Base-by-base conservation (phyloP, 495 filamentous ascomycete genomes). In the Echria macrotheca region DNA sequence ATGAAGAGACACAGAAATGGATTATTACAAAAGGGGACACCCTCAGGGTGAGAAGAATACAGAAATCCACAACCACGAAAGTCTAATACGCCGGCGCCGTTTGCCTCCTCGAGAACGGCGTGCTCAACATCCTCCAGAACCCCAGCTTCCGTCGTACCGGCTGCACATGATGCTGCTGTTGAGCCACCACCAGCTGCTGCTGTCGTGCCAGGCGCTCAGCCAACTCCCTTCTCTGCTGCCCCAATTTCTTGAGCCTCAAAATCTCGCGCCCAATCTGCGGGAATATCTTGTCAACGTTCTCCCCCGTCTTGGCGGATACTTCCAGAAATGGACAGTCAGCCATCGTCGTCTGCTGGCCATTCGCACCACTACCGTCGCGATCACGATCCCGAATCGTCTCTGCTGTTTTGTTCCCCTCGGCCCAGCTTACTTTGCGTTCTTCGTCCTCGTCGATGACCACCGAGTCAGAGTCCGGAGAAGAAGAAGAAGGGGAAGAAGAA, bases 281-380 rank as follows among this genome's bases (percentile, higher is more conserved):
- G 33, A 72, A 72, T 10, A 70, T 23, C 11, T 36, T 28, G 15
- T 60, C 55, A 19, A 71, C 55, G 26, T 67, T 66, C 18, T 64
- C 61, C 15, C 70, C 70, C 5, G 63, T 68, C 37, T 56, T 63
- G 10, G 67, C 67, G 22, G 67, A 70, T 7, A 66, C 65, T 48
- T 72, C 68, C 21, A 68, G 29, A 42, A 70, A 70, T 10, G 19
- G 15, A 8, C 50, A 48, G 2, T 39, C 56, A 3, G 33, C 19
- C 0, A 21, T 12, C 14, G 5, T 8, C 37, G 11, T 11, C 21
- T 9, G 18, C 9, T 40, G 24, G 42, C 55, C 60, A 0, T 49
- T 49, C 3, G 52, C 29, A n/a, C n/a, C n/a, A n/a, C n/a, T n/a
- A n/a, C n/a, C n/a, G n/a, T n/a, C n/a, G n/a, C n/a, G n/a, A n/a